Conservation (phyloP, 371 early-diverging fungal species). For the Lichtheimia ramosa region DNA sequence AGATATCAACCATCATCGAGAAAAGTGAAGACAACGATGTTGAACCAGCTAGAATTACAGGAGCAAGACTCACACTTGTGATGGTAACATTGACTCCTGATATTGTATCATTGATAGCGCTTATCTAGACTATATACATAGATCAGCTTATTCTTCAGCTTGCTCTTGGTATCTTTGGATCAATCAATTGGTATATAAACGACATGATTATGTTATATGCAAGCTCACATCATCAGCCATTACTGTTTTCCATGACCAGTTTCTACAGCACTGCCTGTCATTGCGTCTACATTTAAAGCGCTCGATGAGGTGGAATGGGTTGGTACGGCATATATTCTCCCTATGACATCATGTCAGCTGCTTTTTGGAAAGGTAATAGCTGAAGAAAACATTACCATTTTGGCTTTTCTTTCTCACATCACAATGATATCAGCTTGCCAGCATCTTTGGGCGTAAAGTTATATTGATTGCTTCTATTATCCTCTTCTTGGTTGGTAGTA, state of each 20-base stretch:
- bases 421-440: slow-evolving; percentile 18
- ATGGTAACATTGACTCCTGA: no score
- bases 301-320: slow-evolving; percentile 66
- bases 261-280: slow-evolving; percentile 38
- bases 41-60: no score
- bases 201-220: not conserved
- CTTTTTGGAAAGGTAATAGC: slow-evolving; percentile 31
- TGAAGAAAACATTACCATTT: not conserved
- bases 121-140: no score
- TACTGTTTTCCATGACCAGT: slow-evolving; percentile 1
- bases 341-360: slow-evolving; percentile 39
- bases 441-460: slow-evolving; percentile 7
- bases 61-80: no score
- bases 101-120: no score
- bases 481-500: slow-evolving; percentile 58
- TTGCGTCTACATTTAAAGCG: slow-evolving; percentile 42
- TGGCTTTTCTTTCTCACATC: not conserved
- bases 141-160: slow-evolving; percentile 9
- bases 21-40: no score
- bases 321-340: slow-evolving; percentile 42
- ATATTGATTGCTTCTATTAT: slow-evolving; percentile 26
- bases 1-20: no score
- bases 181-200: slow-evolving; percentile 7
- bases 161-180: slow-evolving; percentile 11
- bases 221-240: not conserved